phyloP scores from a whole-genome alignment of 331 rosid species.

The Arachis monticola region DNA sequence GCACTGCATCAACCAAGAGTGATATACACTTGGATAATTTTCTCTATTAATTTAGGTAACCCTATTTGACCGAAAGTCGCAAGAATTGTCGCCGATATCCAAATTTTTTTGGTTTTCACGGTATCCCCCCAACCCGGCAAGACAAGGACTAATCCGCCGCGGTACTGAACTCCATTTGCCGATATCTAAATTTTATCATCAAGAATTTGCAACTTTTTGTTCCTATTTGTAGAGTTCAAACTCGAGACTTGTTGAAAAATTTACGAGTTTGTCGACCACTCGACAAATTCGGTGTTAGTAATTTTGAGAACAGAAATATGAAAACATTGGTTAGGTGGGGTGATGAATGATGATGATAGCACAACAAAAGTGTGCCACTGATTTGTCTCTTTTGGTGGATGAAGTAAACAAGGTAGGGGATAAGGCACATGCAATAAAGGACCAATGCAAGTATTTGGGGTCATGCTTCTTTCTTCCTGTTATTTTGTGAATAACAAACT shows the following conservation, averaged over 20 bases:
- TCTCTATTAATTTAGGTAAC: neutral
- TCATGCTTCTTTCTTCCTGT: neutral
- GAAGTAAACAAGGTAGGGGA: neutral
- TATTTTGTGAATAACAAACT: neutral
- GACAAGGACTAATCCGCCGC: no score
- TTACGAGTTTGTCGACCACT: no score
- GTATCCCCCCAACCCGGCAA: no score
- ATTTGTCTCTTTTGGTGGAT: neutral
- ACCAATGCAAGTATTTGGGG: neutral
- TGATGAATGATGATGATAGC: neutral
- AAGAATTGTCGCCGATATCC: no score
- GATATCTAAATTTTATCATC: no score
- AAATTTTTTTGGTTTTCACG: no score
- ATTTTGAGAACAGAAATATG: neutral
- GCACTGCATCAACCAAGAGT: neutral
- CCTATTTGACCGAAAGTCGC: no score
- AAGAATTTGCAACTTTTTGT: no score
- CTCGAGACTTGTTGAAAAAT: no score
- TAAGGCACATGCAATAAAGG: neutral
- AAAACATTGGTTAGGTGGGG: neutral
- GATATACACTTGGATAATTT: constrained; percentile 35
- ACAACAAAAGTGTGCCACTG: neutral
- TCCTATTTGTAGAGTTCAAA: no score
- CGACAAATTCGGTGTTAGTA: neutral
- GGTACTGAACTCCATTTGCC: no score